phyloP scores from a whole-genome alignment of 306 rosid species.

The Prunus campanulata region DNA sequence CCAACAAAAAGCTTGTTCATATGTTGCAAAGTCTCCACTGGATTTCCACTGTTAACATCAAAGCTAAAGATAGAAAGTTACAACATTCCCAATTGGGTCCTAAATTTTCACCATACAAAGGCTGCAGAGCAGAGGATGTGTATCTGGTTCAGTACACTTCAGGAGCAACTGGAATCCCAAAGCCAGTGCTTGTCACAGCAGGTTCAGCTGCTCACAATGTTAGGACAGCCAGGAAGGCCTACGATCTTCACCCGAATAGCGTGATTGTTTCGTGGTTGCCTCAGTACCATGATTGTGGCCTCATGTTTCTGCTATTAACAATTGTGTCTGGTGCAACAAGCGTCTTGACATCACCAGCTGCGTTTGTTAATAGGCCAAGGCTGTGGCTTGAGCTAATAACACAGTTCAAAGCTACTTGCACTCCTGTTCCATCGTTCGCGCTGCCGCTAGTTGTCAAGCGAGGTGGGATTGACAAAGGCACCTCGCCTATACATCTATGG shows the following conservation, averaged over 20 bases:
- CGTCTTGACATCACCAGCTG: slow-evolving; percentile 52
- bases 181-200: slow-evolving; percentile 70
- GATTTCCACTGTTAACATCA: slow-evolving; percentile 47
- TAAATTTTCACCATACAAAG: slow-evolving; percentile 23
- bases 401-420: slow-evolving; percentile 61
- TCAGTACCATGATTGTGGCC: slow-evolving; percentile 85
- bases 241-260: slow-evolving; percentile 71
- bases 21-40: slow-evolving; percentile 41
- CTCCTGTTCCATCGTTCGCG: slow-evolving; percentile 76
- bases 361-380: slow-evolving; percentile 59
- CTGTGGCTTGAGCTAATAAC: slow-evolving; percentile 72
- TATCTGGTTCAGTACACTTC: slow-evolving; percentile 84
- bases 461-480: slow-evolving; percentile 42
- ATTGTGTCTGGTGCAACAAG: slow-evolving; percentile 67
- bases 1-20: slow-evolving; percentile 29
- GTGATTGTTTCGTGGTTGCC: slow-evolving; percentile 80
- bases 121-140: slow-evolving; percentile 49
- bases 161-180: slow-evolving; percentile 68
- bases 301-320: slow-evolving; percentile 69
- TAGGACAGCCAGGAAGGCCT: slow-evolving; percentile 61
- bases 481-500: slow-evolving; percentile 34
- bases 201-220: slow-evolving; percentile 82
- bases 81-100: neutral
- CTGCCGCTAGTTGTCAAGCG: slow-evolving; percentile 67
- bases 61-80: slow-evolving; percentile 8